phyloP scores from a whole-genome alignment of 257 asterid species.

The Solanum chiquidenum region DNA sequence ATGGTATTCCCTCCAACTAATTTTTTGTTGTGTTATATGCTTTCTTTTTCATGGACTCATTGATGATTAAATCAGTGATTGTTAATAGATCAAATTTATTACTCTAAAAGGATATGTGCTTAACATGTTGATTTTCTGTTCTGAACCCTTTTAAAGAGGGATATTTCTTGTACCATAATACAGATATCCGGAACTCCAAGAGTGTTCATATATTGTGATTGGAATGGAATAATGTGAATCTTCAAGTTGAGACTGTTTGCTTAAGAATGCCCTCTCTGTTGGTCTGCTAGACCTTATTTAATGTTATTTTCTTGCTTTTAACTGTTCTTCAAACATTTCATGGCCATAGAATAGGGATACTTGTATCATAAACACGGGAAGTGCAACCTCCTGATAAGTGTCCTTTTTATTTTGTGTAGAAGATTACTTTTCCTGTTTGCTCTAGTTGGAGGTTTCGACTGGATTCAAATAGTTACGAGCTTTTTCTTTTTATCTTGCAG shows the following conservation, averaged over 20 bases:
- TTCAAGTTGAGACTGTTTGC: not conserved
- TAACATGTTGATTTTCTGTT: not conserved
- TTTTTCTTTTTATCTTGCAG: constrained; percentile 32
- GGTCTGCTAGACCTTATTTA: not conserved
- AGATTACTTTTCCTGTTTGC: not conserved
- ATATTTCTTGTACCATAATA: not conserved
- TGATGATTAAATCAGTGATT: not conserved
- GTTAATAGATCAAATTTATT: not conserved
- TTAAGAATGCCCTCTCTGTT: not conserved
- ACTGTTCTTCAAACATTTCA: not conserved
- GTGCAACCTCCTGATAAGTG: not conserved
- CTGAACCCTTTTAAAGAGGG: not conserved
- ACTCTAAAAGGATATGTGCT: not conserved
- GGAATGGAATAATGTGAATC: not conserved
- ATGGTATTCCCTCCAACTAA: constrained; percentile 44
- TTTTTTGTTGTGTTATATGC: not conserved
- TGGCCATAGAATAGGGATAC: not conserved
- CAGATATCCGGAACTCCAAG: not conserved
- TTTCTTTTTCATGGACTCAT: not conserved
- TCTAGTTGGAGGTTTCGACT: not conserved
- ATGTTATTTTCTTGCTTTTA: not conserved
- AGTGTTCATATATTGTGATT: not conserved
- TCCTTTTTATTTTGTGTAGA: not conserved
- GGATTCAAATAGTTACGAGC: not conserved
- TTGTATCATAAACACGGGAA: not conserved